These are phyloP conservation scores for Pelargonium australe DNA, from an alignment of 441 rosid species.

Conservation along the genomic window DNA sequence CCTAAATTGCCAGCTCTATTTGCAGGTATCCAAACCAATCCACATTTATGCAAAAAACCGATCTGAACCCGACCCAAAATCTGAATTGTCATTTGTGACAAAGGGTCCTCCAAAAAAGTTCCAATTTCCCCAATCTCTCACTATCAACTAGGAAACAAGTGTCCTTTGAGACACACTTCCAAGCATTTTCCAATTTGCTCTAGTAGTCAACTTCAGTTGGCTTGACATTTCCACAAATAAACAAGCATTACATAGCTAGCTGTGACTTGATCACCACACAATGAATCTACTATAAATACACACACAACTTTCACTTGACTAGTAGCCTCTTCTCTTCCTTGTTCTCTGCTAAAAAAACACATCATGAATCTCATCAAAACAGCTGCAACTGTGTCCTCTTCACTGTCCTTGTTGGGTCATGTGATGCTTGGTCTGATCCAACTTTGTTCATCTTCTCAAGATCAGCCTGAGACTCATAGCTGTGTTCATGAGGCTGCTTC, in stretches of 20 bases:
- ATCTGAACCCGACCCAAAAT: too few species aligned
- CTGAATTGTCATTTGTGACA: too few species aligned
- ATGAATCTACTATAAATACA: neutral
- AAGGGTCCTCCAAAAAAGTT: too few species aligned
- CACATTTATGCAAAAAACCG: too few species aligned
- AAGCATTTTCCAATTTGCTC: neutral
- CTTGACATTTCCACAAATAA: neutral
- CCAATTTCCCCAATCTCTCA: neutral
- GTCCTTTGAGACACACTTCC: neutral
- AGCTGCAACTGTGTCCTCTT: neutral
- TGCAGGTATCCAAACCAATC: too few species aligned
- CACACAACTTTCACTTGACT: neutral
- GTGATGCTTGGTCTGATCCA: neutral
- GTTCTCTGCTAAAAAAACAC: neutral
- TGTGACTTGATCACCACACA: neutral
- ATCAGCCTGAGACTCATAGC: neutral
- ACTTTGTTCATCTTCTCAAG: neutral
- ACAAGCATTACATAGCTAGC: too few species aligned
- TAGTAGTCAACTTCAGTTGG: neutral
- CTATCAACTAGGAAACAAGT: neutral
- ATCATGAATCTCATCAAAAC: neutral
- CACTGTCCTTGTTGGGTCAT: neutral
- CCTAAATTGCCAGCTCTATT: too few species aligned
- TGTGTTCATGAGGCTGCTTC: neutral
- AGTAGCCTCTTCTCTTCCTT: neutral